Conservation (phyloP, 805 yeast genomes). For the Hanseniaspora pseudoguilliermondii region DNA sequence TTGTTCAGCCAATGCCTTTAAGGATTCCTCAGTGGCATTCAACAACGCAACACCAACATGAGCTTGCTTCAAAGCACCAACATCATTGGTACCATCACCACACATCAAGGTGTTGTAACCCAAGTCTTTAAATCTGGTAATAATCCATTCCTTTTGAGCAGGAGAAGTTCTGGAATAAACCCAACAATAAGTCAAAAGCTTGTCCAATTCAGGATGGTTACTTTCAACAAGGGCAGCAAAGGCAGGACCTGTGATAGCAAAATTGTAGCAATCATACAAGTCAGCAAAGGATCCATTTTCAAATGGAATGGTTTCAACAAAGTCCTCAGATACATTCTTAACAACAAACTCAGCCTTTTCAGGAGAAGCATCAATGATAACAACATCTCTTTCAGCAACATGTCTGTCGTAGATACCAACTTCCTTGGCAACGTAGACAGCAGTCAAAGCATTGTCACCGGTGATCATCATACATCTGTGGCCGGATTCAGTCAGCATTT, state of each 20-base stretch:
- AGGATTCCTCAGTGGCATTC: conserved; percentile 90
- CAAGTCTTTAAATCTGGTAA: conserved; percentile 67
- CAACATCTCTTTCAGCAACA: conserved; percentile 41
- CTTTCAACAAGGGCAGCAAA: conserved; percentile 40
- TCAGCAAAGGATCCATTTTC: conserved; percentile 31
- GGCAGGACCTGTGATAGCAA: conserved; percentile 91
- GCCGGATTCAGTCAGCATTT: conserved; percentile 86
- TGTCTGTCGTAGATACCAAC: conserved; percentile 60
- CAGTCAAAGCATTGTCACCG: conserved; percentile 97
- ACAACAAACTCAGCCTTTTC: conserved; percentile 35
- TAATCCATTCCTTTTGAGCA: conserved; percentile 80
- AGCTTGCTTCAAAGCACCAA: conserved; percentile 97
- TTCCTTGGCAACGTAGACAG: conserved; percentile 92
- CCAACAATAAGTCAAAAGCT: conserved; percentile 82
- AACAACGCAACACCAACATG: conserved; percentile 95
- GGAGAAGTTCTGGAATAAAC: conserved; percentile 97
- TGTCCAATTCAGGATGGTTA: conserved; percentile 55
- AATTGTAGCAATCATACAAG: conserved; percentile 58
- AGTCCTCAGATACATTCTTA: conserved; percentile 73
- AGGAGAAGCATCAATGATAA: conserved; percentile 79
- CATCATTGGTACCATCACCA: conserved; percentile 99
- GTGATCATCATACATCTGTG: conserved; percentile 97
- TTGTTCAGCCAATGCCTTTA: conserved; percentile 77
- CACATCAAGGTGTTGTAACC: conserved; percentile 96
- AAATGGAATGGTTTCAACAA: conserved; percentile 53